phyloP scores from a whole-genome alignment of 2,329 filamentous ascomycete genomes.

The Diaporthe velutina region DNA sequence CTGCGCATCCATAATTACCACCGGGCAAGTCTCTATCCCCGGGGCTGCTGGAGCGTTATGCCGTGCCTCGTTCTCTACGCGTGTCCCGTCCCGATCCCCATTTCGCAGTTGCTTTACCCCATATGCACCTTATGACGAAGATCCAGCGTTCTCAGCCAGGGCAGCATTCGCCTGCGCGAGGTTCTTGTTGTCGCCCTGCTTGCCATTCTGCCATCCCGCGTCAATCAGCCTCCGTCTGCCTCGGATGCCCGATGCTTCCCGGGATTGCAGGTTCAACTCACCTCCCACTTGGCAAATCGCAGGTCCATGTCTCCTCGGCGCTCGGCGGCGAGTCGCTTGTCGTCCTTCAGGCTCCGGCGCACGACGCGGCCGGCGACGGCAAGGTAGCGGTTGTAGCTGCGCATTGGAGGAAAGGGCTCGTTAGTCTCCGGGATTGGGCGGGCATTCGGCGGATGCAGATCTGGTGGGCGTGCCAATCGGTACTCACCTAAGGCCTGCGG shows the following conservation, averaged over 20 bases:
- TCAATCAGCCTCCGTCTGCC: constrained; percentile 42
- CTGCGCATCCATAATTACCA: not conserved
- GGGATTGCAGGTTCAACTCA: constrained; percentile 64
- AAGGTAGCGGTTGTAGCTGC: constrained; percentile 99
- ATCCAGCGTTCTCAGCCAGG: constrained; percentile 48
- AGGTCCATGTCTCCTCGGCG: constrained; percentile 91
- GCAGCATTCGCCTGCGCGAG: constrained; percentile 70
- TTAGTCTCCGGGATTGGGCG: constrained; percentile 18
- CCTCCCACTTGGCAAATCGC: constrained; percentile 94
- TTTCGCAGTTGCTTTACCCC: not conserved
- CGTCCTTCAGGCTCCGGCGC: constrained; percentile 97
- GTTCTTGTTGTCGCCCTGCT: constrained; percentile 88
- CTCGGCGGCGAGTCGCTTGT: constrained; percentile 88
- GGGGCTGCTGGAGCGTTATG: not conserved
- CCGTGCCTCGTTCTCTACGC: not conserved
- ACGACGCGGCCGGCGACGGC: constrained; percentile 94
- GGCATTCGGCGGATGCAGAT: constrained; percentile 5
- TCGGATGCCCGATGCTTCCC: not conserved
- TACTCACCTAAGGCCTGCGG: constrained; percentile 93
- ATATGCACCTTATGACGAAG: constrained; percentile 40
- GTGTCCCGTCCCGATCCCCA: not conserved
- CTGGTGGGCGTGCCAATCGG: constrained; percentile 42
- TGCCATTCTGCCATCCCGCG: constrained; percentile 80
- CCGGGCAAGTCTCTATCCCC: not conserved
- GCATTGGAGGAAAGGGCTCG: constrained; percentile 31